Conservation (phyloP, 768 basidiomycete genomes). For the Daedaleopsis nitida region DNA sequence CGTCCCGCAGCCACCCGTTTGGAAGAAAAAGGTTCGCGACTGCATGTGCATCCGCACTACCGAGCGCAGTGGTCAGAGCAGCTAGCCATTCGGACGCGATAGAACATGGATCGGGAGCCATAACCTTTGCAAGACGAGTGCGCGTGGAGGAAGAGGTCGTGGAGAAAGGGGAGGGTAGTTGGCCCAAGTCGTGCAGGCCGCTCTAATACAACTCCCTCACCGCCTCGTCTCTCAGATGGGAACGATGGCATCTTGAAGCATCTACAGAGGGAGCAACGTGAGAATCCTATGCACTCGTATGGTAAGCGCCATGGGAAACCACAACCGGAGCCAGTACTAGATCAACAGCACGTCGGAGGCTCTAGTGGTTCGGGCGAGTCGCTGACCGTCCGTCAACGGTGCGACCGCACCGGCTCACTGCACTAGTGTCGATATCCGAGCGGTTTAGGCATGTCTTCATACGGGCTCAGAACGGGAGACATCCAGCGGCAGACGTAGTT, state of each 20-base stretch:
- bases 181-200: neutral
- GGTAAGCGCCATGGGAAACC: too few relatives aligned
- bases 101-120: constrained; percentile 9
- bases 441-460: too few relatives aligned
- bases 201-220: neutral
- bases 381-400: too few relatives aligned
- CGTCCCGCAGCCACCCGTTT: constrained; percentile 43
- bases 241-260: neutral
- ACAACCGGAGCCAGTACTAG: too few relatives aligned
- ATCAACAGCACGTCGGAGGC: too few relatives aligned
- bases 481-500: too few relatives aligned
- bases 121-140: neutral
- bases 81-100: constrained; percentile 34
- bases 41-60: constrained; percentile 24
- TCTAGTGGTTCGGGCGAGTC: too few relatives aligned
- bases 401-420: too few relatives aligned
- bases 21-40: constrained; percentile 33
- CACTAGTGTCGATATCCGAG: too few relatives aligned
- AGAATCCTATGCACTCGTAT: neutral
- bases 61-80: constrained; percentile 24
- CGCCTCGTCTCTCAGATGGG: neutral
- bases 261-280: neutral
- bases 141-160: neutral
- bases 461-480: too few relatives aligned
- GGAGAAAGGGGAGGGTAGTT: neutral